Conservation (phyloP, 2,329 filamentous ascomycete genomes). For the Cladosporium colombiae region DNA sequence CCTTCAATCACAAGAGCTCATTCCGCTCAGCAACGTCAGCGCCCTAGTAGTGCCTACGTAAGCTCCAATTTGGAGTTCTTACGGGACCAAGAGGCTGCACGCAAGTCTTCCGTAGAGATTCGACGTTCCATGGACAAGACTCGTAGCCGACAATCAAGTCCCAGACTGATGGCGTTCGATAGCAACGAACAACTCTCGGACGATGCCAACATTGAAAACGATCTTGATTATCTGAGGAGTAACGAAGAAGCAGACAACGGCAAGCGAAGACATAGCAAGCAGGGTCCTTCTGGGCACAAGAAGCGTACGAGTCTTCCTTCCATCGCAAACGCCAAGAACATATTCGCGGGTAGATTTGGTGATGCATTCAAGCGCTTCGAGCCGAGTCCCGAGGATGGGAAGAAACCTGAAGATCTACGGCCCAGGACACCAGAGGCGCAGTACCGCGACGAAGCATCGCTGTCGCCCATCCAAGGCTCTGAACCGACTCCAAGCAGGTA, state of each 20-base stretch:
- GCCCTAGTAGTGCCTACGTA: slow-evolving; percentile 81
- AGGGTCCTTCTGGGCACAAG: slow-evolving; percentile 55
- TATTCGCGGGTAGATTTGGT: slow-evolving; percentile 85
- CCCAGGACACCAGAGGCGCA: slow-evolving; percentile 17
- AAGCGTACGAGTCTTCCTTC: slow-evolving; percentile 74
- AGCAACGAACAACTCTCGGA: slow-evolving; percentile 46
- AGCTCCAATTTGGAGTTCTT: slow-evolving; percentile 81
- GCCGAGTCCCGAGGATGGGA: slow-evolving; percentile 7
- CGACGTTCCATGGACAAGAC: slow-evolving; percentile 16
- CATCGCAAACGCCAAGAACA: slow-evolving; percentile 63
- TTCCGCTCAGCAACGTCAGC: slow-evolving; percentile 65
- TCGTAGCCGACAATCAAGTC: slow-evolving; percentile 16
- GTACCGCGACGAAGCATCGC: slow-evolving; percentile 21
- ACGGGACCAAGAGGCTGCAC: slow-evolving; percentile 69
- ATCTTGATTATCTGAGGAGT: slow-evolving; percentile 78
- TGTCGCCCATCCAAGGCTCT: slow-evolving; percentile 74
- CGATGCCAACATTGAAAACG: slow-evolving; percentile 71
- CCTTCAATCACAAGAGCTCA: slow-evolving; percentile 54
- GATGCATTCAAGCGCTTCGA: slow-evolving; percentile 95
- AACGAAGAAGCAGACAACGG: slow-evolving; percentile 64
- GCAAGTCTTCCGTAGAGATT: slow-evolving; percentile 30
- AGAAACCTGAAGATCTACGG: slow-evolving; percentile 18
- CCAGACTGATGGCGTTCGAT: slow-evolving; percentile 16
- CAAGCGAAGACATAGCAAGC: slow-evolving; percentile 56
- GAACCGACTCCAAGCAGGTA: slow-evolving; percentile 66